Evolutionary conservation across 139 green algal species (phyloP), one percentile per base, ranked within the genome.

Genomic region (Parachlorella kessleri): DNA sequence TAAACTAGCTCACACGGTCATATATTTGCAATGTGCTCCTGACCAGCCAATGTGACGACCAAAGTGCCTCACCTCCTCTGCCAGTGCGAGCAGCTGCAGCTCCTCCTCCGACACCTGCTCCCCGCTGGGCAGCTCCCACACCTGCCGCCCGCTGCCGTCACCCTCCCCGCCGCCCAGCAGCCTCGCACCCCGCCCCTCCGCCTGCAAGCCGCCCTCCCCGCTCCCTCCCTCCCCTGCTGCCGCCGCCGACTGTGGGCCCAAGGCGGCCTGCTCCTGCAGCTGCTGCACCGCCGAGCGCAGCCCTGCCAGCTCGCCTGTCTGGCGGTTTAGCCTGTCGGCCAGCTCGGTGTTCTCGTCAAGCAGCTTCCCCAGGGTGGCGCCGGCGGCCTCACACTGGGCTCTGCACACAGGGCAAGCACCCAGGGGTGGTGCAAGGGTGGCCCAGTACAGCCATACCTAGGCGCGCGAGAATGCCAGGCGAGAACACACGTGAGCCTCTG

Each of bases 311-410:
- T 78, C 80, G 39, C 38, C 55, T 0, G 54, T 33, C 70, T 81
- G 73, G 24, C 41, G 26, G 70, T 88, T 88, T 4, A 88, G 40
- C 53, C 76, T 53, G n/a, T 84, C 77, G 6, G 37, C n/a, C 26
- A 88, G 76, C 21, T 73, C 70, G 5, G 48, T 54, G 36, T 88
- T 88, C 48, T 84, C 71, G 7, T 26, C 26, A 8, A 88, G 36
- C 63, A 88, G 72, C 66, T 83, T 82, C 18, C 75, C 74, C 63
- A 84, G 72, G 30, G 84, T 82, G 9, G 14, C 33, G 30, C 65
- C 39, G 37, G 76, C 69, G 23, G 83, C 73, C 63, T 78, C 42
- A 33, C 32, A 38, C 36, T 80, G 67, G 7, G 18, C 23, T 14
- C 32, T n/a, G 9, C 6, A 59, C 48, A n/a, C n/a, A n/a, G n/a